Conservation (phyloP, 306 rosid species). For the Lotus japonicus region DNA sequence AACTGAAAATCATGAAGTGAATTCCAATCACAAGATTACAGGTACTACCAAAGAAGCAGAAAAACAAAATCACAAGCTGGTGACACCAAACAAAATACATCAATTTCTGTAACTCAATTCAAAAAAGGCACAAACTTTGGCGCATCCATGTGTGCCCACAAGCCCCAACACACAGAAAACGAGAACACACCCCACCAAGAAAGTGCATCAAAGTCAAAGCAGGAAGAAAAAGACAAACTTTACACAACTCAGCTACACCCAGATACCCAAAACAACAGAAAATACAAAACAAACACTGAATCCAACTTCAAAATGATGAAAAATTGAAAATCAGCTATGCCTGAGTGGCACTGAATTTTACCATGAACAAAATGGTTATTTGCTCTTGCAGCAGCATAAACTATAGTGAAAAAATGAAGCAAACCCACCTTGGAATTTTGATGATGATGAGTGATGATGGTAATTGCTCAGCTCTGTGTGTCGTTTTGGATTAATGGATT, state of each 20-base stretch:
- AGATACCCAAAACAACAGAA: conserved; percentile 7
- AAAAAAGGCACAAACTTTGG: conserved; percentile 17
- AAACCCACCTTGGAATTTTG: conserved; percentile 35
- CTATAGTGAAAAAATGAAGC: conserved; percentile 17
- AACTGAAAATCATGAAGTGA: neutral
- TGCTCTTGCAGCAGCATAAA: neutral
- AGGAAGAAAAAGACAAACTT: conserved; percentile 17
- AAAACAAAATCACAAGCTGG: neutral
- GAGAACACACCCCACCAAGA: conserved; percentile 15
- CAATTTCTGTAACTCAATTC: neutral
- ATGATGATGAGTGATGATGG: conserved; percentile 24
- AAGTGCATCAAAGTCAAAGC: conserved; percentile 34
- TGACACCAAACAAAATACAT: conserved; percentile 8
- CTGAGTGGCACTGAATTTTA: conserved; percentile 12
- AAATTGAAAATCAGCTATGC: neutral
- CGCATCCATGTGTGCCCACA: conserved; percentile 23
- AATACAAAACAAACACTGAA: neutral
- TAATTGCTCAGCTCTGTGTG: neutral
- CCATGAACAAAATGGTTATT: neutral
- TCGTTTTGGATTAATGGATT: conserved; percentile 17
- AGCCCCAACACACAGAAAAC: conserved; percentile 16
- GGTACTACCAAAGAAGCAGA: neutral
- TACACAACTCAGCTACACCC: conserved; percentile 24
- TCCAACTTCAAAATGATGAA: conserved; percentile 23
- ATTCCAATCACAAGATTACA: conserved; percentile 2